phyloP scores from a whole-genome alignment of 805 yeast genomes.

The Hanseniaspora lachancei region DNA sequence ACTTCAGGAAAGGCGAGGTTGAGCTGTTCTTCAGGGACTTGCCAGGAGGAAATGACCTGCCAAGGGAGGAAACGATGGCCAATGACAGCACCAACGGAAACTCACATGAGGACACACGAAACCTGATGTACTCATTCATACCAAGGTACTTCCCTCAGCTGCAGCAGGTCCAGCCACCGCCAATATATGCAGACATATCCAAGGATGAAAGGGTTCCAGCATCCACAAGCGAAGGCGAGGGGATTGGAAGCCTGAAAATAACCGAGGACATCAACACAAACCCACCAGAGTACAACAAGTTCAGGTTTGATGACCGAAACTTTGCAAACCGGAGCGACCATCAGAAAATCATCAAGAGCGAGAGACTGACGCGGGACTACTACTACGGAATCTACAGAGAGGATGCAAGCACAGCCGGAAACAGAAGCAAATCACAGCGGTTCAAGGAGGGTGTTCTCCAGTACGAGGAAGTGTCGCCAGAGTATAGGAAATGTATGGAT shows the following conservation, averaged over 20 bases:
- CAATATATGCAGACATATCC: constrained; percentile 16
- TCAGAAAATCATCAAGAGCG: not conserved
- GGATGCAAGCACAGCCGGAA: not conserved
- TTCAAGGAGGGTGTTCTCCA: not conserved
- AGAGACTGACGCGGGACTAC: not conserved
- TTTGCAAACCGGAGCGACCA: constrained; percentile 3
- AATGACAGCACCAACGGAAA: not conserved
- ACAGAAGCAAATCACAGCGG: not conserved
- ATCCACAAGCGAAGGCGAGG: not conserved
- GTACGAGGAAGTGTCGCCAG: constrained; percentile 2
- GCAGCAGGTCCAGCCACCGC: constrained; percentile 16
- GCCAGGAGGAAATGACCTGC: not conserved
- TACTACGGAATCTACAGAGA: constrained; percentile 3
- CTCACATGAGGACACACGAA: not conserved
- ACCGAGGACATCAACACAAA: not conserved
- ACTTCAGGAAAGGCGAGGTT: constrained; percentile 30
- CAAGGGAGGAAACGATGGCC: not conserved
- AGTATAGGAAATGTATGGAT: constrained; percentile 6
- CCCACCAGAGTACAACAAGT: not conserved
- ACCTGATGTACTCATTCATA: constrained; percentile 6
- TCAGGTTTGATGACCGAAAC: not conserved
- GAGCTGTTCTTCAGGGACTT: constrained; percentile 22
- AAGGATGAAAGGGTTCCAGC: constrained; percentile 17
- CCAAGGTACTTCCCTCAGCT: constrained; percentile 12
- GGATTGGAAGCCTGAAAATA: not conserved